Percentiles rank a stretch among this genome's conserved stretches.
These are phyloP conservation scores for Sporothrix protearum DNA, from an alignment of 2,329 filamentous ascomycete species.

Conservation along the genomic window DNA sequence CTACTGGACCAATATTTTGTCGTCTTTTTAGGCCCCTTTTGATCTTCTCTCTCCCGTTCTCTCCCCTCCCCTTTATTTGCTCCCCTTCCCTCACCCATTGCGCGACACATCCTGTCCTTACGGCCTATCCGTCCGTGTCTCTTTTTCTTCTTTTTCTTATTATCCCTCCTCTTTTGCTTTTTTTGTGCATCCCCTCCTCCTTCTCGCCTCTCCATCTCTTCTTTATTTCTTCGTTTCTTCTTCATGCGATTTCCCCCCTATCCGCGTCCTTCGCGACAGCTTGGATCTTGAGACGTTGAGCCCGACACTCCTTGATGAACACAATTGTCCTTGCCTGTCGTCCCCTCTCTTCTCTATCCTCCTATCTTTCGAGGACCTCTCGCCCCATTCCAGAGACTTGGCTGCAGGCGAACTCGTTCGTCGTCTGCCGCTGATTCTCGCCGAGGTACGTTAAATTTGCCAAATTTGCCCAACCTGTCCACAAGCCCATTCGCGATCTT, in stretches of 20 bases:
- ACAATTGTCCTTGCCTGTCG: background rate
- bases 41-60: background rate
- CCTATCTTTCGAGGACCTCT: background rate
- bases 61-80: background rate
- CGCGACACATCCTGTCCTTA: background rate
- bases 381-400: slow-evolving; percentile 24
- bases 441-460: slow-evolving; percentile 24
- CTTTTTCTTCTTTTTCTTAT: background rate
- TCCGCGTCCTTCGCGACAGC: background rate
- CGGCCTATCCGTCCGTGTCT: background rate
- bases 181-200: slow-evolving; percentile 6
- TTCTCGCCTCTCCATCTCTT: slow-evolving; percentile 2
- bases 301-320: background rate
- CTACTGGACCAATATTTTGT: background rate
- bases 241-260: background rate
- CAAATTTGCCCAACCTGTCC: background rate
- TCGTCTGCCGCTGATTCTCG: slow-evolving; percentile 30
- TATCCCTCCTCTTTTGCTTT: background rate
- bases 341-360: background rate
- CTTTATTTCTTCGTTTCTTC: background rate
- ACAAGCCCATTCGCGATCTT: background rate
- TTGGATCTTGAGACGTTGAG: background rate
- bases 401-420: slow-evolving; percentile 26
- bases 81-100: background rate
- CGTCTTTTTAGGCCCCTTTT: slow-evolving; percentile 5